Percentiles rank a stretch among this genome's conserved stretches.
Evolutionary conservation across 139 green algal species (phyloP).

Genomic region (Spirogloea muscicola): DNA sequence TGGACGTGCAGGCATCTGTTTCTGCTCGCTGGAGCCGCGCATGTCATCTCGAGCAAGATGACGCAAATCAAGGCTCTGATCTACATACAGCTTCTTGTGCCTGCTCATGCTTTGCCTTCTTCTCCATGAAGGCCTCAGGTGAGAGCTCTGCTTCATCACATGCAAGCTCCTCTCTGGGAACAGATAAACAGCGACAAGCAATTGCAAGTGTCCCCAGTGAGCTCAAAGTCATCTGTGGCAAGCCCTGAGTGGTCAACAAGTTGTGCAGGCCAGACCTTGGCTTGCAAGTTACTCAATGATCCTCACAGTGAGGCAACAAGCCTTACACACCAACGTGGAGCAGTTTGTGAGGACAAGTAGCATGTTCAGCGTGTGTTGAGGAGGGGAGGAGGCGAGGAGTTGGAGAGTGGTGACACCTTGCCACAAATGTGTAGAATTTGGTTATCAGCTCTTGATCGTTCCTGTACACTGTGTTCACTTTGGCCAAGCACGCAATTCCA

Average conservation of each 20-base stretch:
- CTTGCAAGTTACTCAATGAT: too few species aligned
- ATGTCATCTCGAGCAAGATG: not conserved
- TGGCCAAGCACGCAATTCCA: constrained; percentile 3
- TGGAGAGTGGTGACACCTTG: constrained; percentile 2
- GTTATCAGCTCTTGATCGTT: constrained; percentile 9
- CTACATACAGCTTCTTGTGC: not conserved
- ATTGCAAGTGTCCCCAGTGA: not conserved
- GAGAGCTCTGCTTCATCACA: constrained; percentile 8
- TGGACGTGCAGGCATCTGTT: not conserved
- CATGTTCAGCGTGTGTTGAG: not conserved
- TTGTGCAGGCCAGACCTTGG: too few species aligned
- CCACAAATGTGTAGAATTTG: constrained; percentile 3
- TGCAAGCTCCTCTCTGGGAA: not conserved
- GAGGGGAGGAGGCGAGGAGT: not conserved
- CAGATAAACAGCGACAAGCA: not conserved
- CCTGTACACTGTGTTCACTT: constrained; percentile 3
- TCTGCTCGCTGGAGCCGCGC: not conserved
- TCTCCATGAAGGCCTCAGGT: not conserved
- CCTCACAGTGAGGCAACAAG: not conserved
- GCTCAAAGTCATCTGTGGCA: not conserved
- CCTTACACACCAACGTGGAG: not conserved
- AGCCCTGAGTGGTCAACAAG: too few species aligned
- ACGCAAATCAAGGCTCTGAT: constrained; percentile 1
- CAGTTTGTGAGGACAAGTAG: not conserved
- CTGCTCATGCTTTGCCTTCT: not conserved